Base-by-base conservation (phyloP, 2,329 filamentous ascomycete species). In the Cladosporium halotolerans region DNA sequence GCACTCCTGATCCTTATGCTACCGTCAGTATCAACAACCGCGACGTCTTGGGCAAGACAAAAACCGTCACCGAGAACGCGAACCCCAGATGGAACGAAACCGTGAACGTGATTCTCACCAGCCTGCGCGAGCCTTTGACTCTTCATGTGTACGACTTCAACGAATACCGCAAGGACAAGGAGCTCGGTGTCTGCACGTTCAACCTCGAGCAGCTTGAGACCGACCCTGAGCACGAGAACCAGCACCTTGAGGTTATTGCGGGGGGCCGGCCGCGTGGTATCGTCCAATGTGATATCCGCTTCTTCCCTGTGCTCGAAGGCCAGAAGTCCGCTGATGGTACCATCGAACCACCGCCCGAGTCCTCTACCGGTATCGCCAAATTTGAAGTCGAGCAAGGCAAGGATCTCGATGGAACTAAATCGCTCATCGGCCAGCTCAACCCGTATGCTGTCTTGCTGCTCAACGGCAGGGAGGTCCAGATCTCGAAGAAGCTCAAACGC, bases 1-100 rank as follows among this genome's bases (percentile, higher is more conserved):
- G 91, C 50, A 91, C 88, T 18, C 84, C 91, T 23, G 93, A 99
- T 72, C 93, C 95, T 6, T 99, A 97, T 62, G 84, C 86, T 1
- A 80, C 85, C 11, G 78, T 97, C 45, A 92, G 89, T 7, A 79
- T 99, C 66, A 96, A 96, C 72, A 83, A 84, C 62, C 84, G 92
- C 47, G 79, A 83, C 53, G 82, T 88, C 54, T 81, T 99, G 47
- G 93, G 88, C 36, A 85, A 87, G 63, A 99, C 93, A 42, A 96
- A 97, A 79, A 88, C 84, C 2, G 75, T 96, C 57, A 81, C 85
- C 56, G 89, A 96, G 65, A 93, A 86, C 53, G 76, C 85, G 47
- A 95, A 89, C 65, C 93, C 93, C 6, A 82, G 86, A 63, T 99
- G 93, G 93, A 95, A 93, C 65, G 92, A 99, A 73, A 99, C 93